Percentiles rank a stretch among this genome's conserved stretches.
phyloP scores from a whole-genome alignment of 306 rosid species.

The Luffa aegyptiaca region DNA sequence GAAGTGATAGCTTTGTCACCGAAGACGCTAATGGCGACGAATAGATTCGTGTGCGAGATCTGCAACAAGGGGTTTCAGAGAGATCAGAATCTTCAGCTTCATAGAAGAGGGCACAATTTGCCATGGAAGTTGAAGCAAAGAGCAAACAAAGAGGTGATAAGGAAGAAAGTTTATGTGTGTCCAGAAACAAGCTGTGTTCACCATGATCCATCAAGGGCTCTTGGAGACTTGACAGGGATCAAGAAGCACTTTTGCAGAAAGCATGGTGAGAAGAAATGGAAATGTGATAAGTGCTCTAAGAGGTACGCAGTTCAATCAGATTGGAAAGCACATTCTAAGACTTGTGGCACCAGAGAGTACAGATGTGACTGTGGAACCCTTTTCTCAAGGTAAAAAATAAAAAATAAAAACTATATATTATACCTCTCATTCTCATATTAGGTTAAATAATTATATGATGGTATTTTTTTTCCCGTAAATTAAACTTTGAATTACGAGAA shows the following conservation, averaged over 20 bases:
- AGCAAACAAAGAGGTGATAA: slow-evolving; percentile 52
- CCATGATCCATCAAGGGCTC: slow-evolving; percentile 84
- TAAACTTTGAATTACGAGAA: too few species aligned
- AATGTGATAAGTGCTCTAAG: slow-evolving; percentile 93
- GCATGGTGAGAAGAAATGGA: slow-evolving; percentile 99
- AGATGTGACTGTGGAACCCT: slow-evolving; percentile 99
- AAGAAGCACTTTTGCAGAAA: slow-evolving; percentile 94
- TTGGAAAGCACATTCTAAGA: slow-evolving; percentile 95
- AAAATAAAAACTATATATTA: too few species aligned
- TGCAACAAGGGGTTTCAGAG: slow-evolving; percentile 91
- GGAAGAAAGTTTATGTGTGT: slow-evolving; percentile 88
- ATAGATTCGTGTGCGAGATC: slow-evolving; percentile 86
- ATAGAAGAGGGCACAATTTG: slow-evolving; percentile 86
- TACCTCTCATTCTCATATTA: too few species aligned
- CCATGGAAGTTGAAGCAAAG: slow-evolving; percentile 98
- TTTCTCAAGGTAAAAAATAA: slow-evolving; percentile 71
- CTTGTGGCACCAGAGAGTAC: slow-evolving; percentile 94
- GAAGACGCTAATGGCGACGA: slow-evolving; percentile 66
- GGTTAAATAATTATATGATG: too few species aligned
- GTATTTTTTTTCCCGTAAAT: too few species aligned
- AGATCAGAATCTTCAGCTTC: slow-evolving; percentile 95
- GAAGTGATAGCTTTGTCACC: slow-evolving; percentile 88
- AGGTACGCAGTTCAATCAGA: slow-evolving; percentile 94
- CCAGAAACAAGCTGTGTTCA: slow-evolving; percentile 82
- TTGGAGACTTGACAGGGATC: slow-evolving; percentile 90